These are phyloP conservation scores for Rhizophagus clarus DNA, from an alignment of 192 early-diverging fungal species.

Conservation along the genomic window DNA sequence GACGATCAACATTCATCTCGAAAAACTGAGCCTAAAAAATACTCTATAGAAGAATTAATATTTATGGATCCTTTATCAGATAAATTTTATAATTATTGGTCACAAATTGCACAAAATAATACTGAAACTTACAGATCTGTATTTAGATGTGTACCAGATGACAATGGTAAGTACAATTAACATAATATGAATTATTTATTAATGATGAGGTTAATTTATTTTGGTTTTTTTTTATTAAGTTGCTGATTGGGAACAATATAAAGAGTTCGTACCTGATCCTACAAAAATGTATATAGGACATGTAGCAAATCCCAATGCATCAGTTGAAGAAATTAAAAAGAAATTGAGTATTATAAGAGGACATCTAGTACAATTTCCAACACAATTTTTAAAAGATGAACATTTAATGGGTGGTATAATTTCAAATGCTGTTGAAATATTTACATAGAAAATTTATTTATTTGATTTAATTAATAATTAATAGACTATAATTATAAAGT, in stretches of 20 bases:
- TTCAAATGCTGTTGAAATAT: not conserved
- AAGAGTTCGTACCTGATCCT: constrained; percentile 48
- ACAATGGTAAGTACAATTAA: constrained; percentile 71
- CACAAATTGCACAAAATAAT: constrained; percentile 68
- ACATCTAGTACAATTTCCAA: constrained; percentile 41
- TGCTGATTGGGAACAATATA: constrained; percentile 56
- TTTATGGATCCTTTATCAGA: constrained; percentile 75
- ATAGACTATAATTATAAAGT: too few relatives aligned
- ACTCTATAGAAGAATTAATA: constrained; percentile 26
- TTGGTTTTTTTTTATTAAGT: constrained; percentile 31
- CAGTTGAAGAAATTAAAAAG: constrained; percentile 40
- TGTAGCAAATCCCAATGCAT: not conserved
- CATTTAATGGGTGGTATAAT: constrained; percentile 32
- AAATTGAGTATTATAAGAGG: constrained; percentile 43
- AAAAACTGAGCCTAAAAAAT: constrained; percentile 4
- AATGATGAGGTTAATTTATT: not conserved
- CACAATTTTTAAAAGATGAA: constrained; percentile 38
- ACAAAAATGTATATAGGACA: constrained; percentile 51
- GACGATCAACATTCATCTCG: not conserved
- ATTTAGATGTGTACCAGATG: constrained; percentile 86
- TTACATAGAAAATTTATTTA: not conserved
- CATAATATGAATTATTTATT: too few relatives aligned
- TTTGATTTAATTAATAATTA: too few relatives aligned
- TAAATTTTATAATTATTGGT: constrained; percentile 61
- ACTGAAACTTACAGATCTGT: constrained; percentile 71